These are phyloP conservation scores for Tolypocladium guangdongense DNA, from an alignment of 2,329 filamentous ascomycete species.

Conservation along the genomic window DNA sequence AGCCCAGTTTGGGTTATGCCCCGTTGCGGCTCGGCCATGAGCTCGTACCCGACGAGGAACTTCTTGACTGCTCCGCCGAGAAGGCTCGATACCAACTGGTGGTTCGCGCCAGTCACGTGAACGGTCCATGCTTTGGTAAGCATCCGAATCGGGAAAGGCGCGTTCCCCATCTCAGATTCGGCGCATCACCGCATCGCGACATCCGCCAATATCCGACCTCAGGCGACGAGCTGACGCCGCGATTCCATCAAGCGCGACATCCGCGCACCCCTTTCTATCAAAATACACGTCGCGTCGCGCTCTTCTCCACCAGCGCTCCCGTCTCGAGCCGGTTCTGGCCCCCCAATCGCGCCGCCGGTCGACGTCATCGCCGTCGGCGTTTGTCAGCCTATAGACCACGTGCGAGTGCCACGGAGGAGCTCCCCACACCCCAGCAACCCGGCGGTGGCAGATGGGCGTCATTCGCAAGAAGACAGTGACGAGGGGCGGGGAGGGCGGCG, in stretches of 20 bases:
- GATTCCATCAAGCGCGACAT: slow-evolving; percentile 9
- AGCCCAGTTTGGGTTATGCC: slow-evolving; percentile 98
- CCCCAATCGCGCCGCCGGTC: slow-evolving; percentile 3
- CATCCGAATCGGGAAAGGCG: background rate
- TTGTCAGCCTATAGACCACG: background rate
- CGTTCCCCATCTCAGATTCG: background rate
- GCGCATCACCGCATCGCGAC: slow-evolving; percentile 2
- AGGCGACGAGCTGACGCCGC: slow-evolving; percentile 1
- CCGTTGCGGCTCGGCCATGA: slow-evolving; percentile 94
- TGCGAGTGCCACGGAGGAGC: background rate
- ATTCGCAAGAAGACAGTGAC: slow-evolving; percentile 92
- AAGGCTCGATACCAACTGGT: too few species aligned
- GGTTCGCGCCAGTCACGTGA: background rate
- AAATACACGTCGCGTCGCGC: slow-evolving; percentile 12
- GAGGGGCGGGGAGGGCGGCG: slow-evolving; percentile 73
- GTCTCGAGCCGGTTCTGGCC: slow-evolving; percentile 3
- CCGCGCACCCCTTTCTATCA: slow-evolving; percentile 15
- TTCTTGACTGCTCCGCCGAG: too few species aligned
- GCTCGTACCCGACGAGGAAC: slow-evolving; percentile 76
- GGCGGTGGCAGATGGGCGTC: slow-evolving; percentile 58
- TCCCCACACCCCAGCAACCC: slow-evolving; percentile 7
- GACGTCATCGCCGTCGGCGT: slow-evolving; percentile 7
- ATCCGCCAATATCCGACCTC: slow-evolving; percentile 8
- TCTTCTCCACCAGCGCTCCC: slow-evolving; percentile 8
- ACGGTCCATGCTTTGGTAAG: background rate